Base-by-base conservation (phyloP, 1,284 basidiomycete species). In the Cryptococcus sp. region DNA sequence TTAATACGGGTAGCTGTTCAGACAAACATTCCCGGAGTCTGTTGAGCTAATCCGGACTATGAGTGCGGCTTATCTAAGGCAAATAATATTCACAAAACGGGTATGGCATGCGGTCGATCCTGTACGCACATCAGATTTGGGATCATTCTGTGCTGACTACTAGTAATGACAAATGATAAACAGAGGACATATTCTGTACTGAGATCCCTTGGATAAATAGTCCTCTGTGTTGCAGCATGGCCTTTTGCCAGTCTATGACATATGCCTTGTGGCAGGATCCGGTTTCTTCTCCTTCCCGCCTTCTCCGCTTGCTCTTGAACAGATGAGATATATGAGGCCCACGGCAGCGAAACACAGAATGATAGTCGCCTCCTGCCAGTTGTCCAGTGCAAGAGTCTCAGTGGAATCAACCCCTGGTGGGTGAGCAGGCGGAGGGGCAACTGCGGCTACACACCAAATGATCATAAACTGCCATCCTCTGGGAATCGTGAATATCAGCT, bases 281-380 rank as follows among this genome's bases (percentile, higher is more conserved):
- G 58, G 48, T 24, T 62, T 50, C 50, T 65, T 57, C 20, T 67
- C 55, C 18, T 57, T 56, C n/a, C 45, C 46, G 18, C 54, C 57
- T 12, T 24, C 42, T 23, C 53, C 49, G 13, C 55, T 46, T 18
- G 61, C 51, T 46, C 67, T 52, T 1, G 64, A 62, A 28, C 59
- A 61, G 18, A 71, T 62, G 11, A 71, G 56, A 57, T 70, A 71
- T 7, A 70, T 68, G 28, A 69, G 43, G 6, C 65, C 69, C 3
- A 71, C 61, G 13, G 67, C 63, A 15, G 66, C 68, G 42, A 71
- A 58, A 46, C 66, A 68, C 13, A 71, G 59, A n/a, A 71, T 65
- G 46, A 71, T 66, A 1, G 68, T 71, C 12, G 68, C 68, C 50
- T 71, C 69, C 47, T 71, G 69, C 69, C 69, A 71, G 46, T 67